These are phyloP conservation scores for Sambucus nigra DNA, from an alignment of 129 eudicot species.

Conservation along the genomic window DNA sequence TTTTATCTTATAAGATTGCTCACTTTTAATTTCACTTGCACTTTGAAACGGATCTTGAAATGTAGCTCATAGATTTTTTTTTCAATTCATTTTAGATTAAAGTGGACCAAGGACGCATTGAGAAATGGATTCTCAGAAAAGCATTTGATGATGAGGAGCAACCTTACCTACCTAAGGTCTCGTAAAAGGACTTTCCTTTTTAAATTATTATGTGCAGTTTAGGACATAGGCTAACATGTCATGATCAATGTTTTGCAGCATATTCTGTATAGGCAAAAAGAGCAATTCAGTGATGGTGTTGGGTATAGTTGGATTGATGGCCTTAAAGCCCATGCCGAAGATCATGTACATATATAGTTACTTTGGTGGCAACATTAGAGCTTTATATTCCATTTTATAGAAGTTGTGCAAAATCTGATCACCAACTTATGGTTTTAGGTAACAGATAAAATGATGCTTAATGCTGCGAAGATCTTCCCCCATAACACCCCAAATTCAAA, in stretches of 20 bases:
- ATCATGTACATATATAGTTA: conserved; percentile 30
- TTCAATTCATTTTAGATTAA: conserved; percentile 19
- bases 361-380: background rate
- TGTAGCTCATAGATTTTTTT: background rate
- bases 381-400: background rate
- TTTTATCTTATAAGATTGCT: background rate
- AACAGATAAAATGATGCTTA: conserved; percentile 76
- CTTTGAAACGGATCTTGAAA: background rate
- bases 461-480: conserved; percentile 70
- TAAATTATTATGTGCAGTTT: background rate
- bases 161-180: conserved; percentile 85
- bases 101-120: conserved; percentile 26
- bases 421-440: conserved; percentile 37
- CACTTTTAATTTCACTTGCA: background rate
- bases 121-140: conserved; percentile 44
- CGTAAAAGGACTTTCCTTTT: background rate
- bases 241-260: conserved; percentile 47
- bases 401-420: background rate
- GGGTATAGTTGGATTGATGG: conserved; percentile 99
- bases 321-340: conserved; percentile 83
- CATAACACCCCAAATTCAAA: conserved; percentile 89
- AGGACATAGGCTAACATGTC: background rate
- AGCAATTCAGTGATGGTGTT: conserved; percentile 96
- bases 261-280: conserved; percentile 88
- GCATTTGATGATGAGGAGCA: conserved; percentile 45